Evolutionary conservation across 2,329 filamentous ascomycete species (phyloP).

Genomic region (Neonectria neomacrospora): DNA sequence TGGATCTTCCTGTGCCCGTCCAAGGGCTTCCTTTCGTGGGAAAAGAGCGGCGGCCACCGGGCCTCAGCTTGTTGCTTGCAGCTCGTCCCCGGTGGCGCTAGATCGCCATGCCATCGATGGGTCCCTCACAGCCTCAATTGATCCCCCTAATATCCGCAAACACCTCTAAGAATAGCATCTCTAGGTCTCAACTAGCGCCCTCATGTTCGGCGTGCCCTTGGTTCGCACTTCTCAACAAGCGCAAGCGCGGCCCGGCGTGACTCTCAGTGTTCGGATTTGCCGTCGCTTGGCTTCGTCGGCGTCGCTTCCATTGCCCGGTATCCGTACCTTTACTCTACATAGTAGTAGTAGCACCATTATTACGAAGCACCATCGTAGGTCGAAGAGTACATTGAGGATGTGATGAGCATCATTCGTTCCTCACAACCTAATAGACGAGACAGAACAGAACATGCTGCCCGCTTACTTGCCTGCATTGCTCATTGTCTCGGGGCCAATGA

Average conservation of each 20-base stretch:
- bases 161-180: conserved; percentile 42
- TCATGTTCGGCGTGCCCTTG: conserved; percentile 36
- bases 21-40: background rate
- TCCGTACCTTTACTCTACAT: background rate
- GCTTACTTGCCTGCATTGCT: conserved; percentile 15
- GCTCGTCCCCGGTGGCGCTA: conserved; percentile 28
- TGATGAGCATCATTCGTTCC: background rate
- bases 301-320: conserved; percentile 11
- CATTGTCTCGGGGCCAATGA: conserved; percentile 13
- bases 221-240: conserved; percentile 26
- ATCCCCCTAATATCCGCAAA: conserved; percentile 28
- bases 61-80: conserved; percentile 7
- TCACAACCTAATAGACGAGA: conserved; percentile 8
- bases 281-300: background rate
- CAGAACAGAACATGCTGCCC: conserved; percentile 20
- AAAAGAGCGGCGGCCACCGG: conserved; percentile 20
- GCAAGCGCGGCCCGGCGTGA: conserved; percentile 35
- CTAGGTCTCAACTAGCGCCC: conserved; percentile 28
- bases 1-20: conserved; percentile 2
- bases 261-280: background rate
- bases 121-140: conserved; percentile 43
- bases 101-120: conserved; percentile 42
- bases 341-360: no score
- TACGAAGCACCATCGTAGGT: no score
- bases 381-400: background rate